Conservation (phyloP, 2,329 filamentous ascomycete genomes). For the Trichoderma arundinaceum region DNA sequence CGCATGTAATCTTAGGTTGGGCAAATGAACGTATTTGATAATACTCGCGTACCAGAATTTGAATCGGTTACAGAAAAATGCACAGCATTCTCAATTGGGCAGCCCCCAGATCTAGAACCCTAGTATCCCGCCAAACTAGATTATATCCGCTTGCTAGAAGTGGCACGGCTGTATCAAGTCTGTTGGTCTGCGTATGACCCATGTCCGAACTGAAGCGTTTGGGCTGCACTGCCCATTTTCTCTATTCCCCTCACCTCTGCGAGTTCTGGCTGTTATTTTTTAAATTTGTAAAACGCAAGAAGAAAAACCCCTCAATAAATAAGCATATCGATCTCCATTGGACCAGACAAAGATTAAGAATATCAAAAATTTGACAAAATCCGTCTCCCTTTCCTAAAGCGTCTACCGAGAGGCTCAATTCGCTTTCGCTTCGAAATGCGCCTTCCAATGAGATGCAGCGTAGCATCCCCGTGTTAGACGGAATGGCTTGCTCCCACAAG, state of each 20-base stretch:
- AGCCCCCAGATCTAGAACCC: not conserved
- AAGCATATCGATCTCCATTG: not conserved
- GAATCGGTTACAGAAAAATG: not conserved
- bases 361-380: not conserved
- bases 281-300: not conserved
- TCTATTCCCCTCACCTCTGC: not conserved
- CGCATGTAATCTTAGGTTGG: not conserved
- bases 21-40: not conserved
- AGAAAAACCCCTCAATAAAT: not conserved
- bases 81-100: not conserved
- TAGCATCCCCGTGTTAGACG: constrained; percentile 23
- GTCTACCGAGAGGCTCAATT: constrained; percentile 12
- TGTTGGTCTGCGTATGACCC: not conserved
- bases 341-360: not conserved
- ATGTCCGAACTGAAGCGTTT: no score
- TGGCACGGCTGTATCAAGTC: not conserved
- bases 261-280: not conserved
- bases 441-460: constrained; percentile 25
- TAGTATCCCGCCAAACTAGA: not conserved
- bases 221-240: not conserved
- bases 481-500: not conserved
- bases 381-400: not conserved
- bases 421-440: not conserved
- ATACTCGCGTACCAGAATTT: not conserved
- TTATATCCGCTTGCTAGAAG: not conserved